Conservation (phyloP, 2,329 filamentous ascomycete genomes). For the Fonsecaea pugnacius region DNA sequence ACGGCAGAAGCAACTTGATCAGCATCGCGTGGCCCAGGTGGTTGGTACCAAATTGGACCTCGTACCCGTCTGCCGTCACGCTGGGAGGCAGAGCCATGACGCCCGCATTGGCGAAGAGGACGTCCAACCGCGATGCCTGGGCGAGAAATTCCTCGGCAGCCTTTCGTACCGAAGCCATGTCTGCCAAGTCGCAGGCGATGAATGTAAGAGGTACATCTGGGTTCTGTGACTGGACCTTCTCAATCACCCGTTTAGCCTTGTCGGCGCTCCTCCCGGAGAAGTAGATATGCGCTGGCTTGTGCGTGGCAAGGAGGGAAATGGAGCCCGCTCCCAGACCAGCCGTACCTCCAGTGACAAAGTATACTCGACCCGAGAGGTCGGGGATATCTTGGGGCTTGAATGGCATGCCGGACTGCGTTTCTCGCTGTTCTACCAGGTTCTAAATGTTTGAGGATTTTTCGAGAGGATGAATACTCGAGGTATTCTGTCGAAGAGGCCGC, state of each 20-base stretch:
- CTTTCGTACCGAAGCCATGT: conserved; percentile 53
- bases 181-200: conserved; percentile 56
- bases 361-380: conserved; percentile 48
- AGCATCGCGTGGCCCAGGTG: conserved; percentile 53
- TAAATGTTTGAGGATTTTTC: background rate
- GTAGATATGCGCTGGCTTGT: conserved; percentile 52
- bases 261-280: conserved; percentile 48
- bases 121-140: conserved; percentile 51
- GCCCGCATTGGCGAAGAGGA: conserved; percentile 54
- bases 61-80: conserved; percentile 49
- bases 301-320: conserved; percentile 50
- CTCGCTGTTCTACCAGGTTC: background rate
- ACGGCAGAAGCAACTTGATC: conserved; percentile 50
- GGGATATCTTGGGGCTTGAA: conserved; percentile 42
- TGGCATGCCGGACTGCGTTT: background rate
- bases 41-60: conserved; percentile 53
- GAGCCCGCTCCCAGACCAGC: conserved; percentile 54
- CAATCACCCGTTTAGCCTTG: conserved; percentile 42
- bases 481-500: background rate
- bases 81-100: conserved; percentile 50
- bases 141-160: conserved; percentile 50
- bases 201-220: conserved; percentile 48
- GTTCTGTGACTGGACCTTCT: conserved; percentile 43
- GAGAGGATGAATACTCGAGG: background rate
- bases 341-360: conserved; percentile 54